Evolutionary conservation across 2,329 filamentous ascomycete species (phyloP).

Genomic region (Catunica adiposa): DNA sequence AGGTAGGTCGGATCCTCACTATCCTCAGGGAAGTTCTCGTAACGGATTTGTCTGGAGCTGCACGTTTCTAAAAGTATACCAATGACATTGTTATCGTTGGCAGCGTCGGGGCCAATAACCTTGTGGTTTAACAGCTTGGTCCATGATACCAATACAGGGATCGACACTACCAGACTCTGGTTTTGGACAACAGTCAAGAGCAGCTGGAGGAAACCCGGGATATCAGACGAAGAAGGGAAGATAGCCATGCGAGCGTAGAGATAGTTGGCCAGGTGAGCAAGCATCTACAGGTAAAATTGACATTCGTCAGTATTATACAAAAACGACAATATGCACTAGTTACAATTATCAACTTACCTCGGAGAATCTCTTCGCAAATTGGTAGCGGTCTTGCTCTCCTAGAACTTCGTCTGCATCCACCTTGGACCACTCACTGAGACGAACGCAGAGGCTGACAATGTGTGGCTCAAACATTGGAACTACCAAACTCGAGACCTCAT

Average conservation of each 20-base stretch:
- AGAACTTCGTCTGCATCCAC: slow-evolving; percentile 61
- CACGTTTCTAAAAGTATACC: slow-evolving; percentile 67
- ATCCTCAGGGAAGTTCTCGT: slow-evolving; percentile 72
- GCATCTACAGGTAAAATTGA: slow-evolving; percentile 39
- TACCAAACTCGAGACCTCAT: slow-evolving; percentile 63
- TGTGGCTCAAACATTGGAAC: slow-evolving; percentile 62
- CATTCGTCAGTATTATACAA: neutral
- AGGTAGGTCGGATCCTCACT: slow-evolving; percentile 62
- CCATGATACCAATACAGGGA: slow-evolving; percentile 83
- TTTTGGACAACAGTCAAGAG: slow-evolving; percentile 65
- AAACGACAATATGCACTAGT: neutral
- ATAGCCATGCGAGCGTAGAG: slow-evolving; percentile 60
- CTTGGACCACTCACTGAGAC: slow-evolving; percentile 63
- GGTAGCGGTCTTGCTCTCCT: slow-evolving; percentile 70
- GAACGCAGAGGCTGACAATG: slow-evolving; percentile 53
- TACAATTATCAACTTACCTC: slow-evolving; percentile 42
- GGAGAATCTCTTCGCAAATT: slow-evolving; percentile 81
- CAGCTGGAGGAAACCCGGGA: slow-evolving; percentile 62
- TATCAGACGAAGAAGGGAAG: slow-evolving; percentile 46
- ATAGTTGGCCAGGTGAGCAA: slow-evolving; percentile 72
- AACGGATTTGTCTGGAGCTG: slow-evolving; percentile 68
- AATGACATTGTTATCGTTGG: slow-evolving; percentile 44
- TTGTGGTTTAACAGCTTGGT: slow-evolving; percentile 62
- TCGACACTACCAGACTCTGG: slow-evolving; percentile 80
- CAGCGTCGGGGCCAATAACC: slow-evolving; percentile 46